phyloP scores from a whole-genome alignment of 805 yeast genomes.

The Candida nemodendra region DNA sequence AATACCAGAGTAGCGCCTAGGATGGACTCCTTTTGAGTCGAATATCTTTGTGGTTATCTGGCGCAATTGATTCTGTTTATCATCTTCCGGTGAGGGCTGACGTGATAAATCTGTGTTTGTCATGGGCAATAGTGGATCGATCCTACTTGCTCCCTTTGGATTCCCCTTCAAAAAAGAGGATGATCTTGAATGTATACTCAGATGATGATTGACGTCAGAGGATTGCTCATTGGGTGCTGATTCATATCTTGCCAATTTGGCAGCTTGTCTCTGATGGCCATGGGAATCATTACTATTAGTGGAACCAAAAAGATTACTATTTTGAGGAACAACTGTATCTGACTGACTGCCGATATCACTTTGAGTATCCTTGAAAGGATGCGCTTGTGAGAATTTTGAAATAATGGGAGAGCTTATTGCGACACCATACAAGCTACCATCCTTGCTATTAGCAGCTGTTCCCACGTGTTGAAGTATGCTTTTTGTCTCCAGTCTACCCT shows the following conservation, averaged over 20 bases:
- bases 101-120: not conserved
- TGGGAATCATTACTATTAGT: constrained; percentile 13
- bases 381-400: constrained; percentile 5
- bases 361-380: constrained; percentile 11
- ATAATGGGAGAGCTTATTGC: constrained; percentile 15
- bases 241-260: no score
- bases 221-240: no score
- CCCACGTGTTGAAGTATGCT: not conserved
- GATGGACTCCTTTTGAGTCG: constrained; percentile 69
- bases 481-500: not conserved
- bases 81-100: constrained; percentile 5
- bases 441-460: constrained; percentile 4
- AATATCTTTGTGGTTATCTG: constrained; percentile 72
- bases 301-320: constrained; percentile 16
- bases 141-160: constrained; percentile 1
- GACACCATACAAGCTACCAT: constrained; percentile 7
- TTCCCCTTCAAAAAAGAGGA: constrained; percentile 10
- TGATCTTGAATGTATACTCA: no score
- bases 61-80: constrained; percentile 26
- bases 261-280: constrained; percentile 1
- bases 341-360: constrained; percentile 22
- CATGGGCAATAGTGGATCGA: constrained; percentile 9
- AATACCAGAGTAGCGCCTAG: constrained; percentile 68
- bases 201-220: no score
- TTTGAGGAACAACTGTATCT: constrained; percentile 18